Evolutionary conservation across 2,329 filamentous ascomycete genomes (phyloP).

Genomic region (Clarireedia sp.): DNA sequence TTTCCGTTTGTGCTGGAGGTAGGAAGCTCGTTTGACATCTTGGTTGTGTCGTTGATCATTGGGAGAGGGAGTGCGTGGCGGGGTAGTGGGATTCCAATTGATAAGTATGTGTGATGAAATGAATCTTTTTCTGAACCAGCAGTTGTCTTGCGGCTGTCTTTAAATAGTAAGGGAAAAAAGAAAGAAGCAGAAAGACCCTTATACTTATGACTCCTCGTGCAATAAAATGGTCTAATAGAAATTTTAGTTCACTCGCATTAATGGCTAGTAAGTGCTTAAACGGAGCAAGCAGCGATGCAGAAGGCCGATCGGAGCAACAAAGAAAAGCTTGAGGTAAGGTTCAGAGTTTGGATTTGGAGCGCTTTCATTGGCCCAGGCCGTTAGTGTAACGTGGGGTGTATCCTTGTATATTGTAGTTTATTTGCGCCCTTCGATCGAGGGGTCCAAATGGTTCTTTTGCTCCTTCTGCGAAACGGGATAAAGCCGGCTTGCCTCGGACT

Average conservation of each 20-base stretch:
- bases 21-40: conserved; percentile 37
- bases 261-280: background rate
- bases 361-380: background rate
- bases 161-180: too few species aligned
- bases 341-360: background rate
- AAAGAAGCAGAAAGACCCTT: too few species aligned
- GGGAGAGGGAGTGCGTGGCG: background rate
- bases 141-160: too few species aligned
- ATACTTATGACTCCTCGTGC: too few species aligned
- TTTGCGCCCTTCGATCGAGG: background rate
- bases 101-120: background rate
- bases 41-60: conserved; percentile 22
- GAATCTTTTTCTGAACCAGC: too few species aligned
- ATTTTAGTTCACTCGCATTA: too few species aligned
- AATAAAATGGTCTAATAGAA: too few species aligned
- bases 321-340: background rate
- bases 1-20: conserved; percentile 25
- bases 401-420: background rate
- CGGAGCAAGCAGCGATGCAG: background rate
- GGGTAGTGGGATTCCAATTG: conserved; percentile 23
- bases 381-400: background rate
- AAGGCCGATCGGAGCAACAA: background rate
- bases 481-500: background rate
- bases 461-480: background rate
- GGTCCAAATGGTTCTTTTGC: too few species aligned